Evolutionary conservation across 371 early-diverging fungal species (phyloP), one percentile per base, ranked within the genome.

Genomic region (Mucor ambiguus): DNA sequence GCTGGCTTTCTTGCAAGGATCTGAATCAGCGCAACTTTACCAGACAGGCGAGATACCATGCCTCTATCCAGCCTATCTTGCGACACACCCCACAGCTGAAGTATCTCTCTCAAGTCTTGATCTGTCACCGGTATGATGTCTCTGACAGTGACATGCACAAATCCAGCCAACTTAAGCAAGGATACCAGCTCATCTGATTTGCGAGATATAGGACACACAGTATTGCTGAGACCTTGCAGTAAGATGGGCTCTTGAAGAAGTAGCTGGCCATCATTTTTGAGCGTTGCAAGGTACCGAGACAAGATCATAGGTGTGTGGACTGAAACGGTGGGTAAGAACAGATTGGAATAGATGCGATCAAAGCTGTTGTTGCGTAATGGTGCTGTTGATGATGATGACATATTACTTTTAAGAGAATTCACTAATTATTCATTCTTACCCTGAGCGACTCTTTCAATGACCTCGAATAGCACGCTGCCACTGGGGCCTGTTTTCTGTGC

Each of bases 1-100:
- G 82, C 82, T 10, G 98, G 96, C 76, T 93, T 94, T 71, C 85
- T 85, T 22, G 93, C 95, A 8, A 72, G 70, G 33, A 91, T 65
- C 24, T 67, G 70, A 9, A 70, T 78, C 6, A 79, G 29, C 37
- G 75, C 81, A 63, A 83, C 71, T 66, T 81, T 80, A 30, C 84
- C 84, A 10, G 74, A 68, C 16, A 83, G 60, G 24, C 78, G 82
- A 46, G 80, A 61, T 16, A 82, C 81, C 22, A 58, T 81, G 58
- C 82, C 70, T 9, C 84, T 84, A 11, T 72, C 71, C 61, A 78
- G 79, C 33, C 74, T 70, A 7, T 78, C 66, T 49, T 82, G 73
- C 11, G 73, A 61, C 22, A 79, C 77, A 7, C 80, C 81, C 81
- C 81, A 79, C n/a, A 75, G 58, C 6, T 67, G 57, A 63, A 83